Conservation (phyloP, 2,329 filamentous ascomycete genomes). For the Cytospora paraplurivora region DNA sequence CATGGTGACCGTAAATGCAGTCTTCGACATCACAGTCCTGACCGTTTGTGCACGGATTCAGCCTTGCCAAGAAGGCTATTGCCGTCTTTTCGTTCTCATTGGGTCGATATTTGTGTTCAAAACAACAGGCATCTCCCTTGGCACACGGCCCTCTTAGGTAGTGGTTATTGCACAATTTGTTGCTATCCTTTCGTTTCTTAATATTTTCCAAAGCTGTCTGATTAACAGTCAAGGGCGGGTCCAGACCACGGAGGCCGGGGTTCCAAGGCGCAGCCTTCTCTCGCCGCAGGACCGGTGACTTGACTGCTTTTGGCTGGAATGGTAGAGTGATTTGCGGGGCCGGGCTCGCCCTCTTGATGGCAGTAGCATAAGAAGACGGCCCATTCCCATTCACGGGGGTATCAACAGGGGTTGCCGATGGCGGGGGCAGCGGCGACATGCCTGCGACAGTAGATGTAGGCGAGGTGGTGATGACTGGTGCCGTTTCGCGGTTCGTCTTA, state of each 20-base stretch:
- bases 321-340: constrained; percentile 49
- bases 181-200: constrained; percentile 56
- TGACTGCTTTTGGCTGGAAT: constrained; percentile 35
- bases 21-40: constrained; percentile 60
- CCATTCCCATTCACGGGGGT: constrained; percentile 10
- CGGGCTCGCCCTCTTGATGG: constrained; percentile 45
- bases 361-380: constrained; percentile 45
- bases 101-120: constrained; percentile 58
- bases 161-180: constrained; percentile 65
- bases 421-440: constrained; percentile 29
- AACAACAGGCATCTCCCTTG: constrained; percentile 57
- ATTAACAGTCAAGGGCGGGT: constrained; percentile 53
- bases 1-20: constrained; percentile 66
- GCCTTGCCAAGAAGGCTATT: constrained; percentile 56
- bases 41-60: constrained; percentile 59
- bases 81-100: constrained; percentile 57
- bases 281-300: constrained; percentile 29
- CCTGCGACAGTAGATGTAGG: constrained; percentile 22
- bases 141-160: constrained; percentile 60
- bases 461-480: constrained; percentile 15
- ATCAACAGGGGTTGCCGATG: constrained; percentile 34
- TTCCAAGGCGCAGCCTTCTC: constrained; percentile 48
- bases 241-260: constrained; percentile 57
- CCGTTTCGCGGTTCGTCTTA: constrained; percentile 34
- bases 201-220: constrained; percentile 52